These are phyloP conservation scores for Globisporangium okanoganense DNA, from an alignment of 352 stramenopile genomes.

Conservation along the genomic window DNA sequence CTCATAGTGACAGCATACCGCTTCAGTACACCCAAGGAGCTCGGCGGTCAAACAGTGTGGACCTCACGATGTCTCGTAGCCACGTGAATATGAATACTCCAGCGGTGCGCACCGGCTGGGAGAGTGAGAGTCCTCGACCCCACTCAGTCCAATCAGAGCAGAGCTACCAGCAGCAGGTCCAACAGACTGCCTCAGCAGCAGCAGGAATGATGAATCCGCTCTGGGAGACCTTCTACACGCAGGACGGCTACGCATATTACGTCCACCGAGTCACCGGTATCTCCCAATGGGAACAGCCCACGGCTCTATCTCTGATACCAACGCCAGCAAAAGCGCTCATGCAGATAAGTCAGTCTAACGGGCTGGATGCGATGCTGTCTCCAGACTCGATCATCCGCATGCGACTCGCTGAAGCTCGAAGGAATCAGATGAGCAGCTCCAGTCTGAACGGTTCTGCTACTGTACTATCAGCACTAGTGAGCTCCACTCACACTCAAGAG, in stretches of 20 bases:
- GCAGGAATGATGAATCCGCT: slow-evolving; percentile 1
- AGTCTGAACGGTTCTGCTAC: neutral
- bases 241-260: slow-evolving; percentile 79
- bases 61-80: neutral
- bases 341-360: neutral
- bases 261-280: slow-evolving; percentile 59
- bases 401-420: slow-evolving; percentile 32
- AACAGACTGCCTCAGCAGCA: neutral
- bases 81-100: neutral
- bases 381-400: slow-evolving; percentile 45
- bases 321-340: neutral
- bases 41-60: slow-evolving; percentile 6
- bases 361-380: slow-evolving; percentile 12
- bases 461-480: neutral
- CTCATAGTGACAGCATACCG: neutral
- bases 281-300: slow-evolving; percentile 78
- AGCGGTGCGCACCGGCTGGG: slow-evolving; percentile 2
- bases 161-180: neutral
- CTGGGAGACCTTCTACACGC: slow-evolving; percentile 70
- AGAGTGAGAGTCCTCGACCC: neutral
- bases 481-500: neutral
- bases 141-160: neutral
- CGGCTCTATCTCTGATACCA: neutral
- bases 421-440: slow-evolving; percentile 17
- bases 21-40: neutral